Evolutionary conservation across 257 asterid genomes (phyloP).

Genomic region (Cinchona pubescens): DNA sequence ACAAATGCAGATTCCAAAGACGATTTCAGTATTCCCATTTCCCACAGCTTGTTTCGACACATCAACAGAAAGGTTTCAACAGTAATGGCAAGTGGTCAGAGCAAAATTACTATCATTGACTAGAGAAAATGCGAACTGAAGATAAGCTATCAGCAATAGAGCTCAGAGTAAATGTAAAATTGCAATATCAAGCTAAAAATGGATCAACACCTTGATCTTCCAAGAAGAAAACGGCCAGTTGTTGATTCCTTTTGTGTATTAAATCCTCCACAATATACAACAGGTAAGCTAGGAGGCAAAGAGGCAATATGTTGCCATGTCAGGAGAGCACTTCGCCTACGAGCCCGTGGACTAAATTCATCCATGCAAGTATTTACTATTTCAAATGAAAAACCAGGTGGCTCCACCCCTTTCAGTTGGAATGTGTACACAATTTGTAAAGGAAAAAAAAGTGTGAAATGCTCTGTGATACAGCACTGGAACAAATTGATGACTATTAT

Average conservation of each 20-base stretch:
- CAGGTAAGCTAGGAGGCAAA: conserved; percentile 94
- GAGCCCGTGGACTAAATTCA: conserved; percentile 86
- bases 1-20: background rate
- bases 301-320: conserved; percentile 99
- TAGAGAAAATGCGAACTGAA: conserved; percentile 3
- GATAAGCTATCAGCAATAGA: background rate
- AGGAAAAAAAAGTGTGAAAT: conserved; percentile 35
- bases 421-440: conserved; percentile 85
- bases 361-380: conserved; percentile 96
- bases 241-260: conserved; percentile 96
- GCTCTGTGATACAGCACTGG: conserved; percentile 11
- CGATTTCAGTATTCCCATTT: too few relatives aligned
- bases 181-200: conserved; percentile 11
- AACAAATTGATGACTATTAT: conserved; percentile 10
- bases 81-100: background rate
- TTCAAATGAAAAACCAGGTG: conserved; percentile 93
- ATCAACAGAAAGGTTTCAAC: background rate
- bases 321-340: conserved; percentile 94
- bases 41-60: background rate
- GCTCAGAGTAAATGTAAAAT: background rate
- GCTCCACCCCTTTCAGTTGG: conserved; percentile 94
- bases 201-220: conserved; percentile 78
- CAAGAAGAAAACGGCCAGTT: conserved; percentile 96
- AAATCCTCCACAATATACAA: conserved; percentile 89
- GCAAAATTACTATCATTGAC: background rate